Conservation (phyloP, 176 grass and related monocot genomes). For the Avena eriantha region DNA sequence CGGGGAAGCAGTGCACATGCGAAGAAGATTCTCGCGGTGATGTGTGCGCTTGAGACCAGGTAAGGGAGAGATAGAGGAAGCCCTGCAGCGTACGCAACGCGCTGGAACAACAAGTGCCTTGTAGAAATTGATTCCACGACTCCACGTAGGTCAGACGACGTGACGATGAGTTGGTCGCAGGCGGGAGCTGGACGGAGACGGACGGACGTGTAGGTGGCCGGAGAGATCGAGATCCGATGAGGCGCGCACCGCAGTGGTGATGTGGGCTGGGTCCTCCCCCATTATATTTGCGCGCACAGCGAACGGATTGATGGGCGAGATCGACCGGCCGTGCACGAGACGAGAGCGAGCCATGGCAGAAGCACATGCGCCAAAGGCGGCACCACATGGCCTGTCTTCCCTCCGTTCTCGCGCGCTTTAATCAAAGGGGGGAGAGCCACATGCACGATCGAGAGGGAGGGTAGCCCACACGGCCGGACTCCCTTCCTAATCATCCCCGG, state of each 20-base stretch:
- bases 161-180: background rate
- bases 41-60: conserved; percentile 11
- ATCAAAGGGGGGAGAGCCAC: conserved; percentile 23
- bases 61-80: too few relatives aligned
- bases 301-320: background rate
- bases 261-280: conserved; percentile 18
- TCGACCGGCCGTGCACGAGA: background rate
- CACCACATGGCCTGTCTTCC: conserved; percentile 52
- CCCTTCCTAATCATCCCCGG: conserved; percentile 30
- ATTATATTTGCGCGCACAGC: conserved; percentile 35
- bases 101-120: too few relatives aligned
- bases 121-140: too few relatives aligned
- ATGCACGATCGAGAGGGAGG: conserved; percentile 5
- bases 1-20: conserved; percentile 36
- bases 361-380: conserved; percentile 44
- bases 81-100: too few relatives aligned
- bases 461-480: conserved; percentile 49
- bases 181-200: too few relatives aligned
- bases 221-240: background rate
- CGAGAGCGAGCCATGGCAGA: background rate
- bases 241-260: background rate
- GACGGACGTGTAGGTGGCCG: background rate
- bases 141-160: too few relatives aligned
- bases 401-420: conserved; percentile 31
- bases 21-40: conserved; percentile 46